phyloP scores from a whole-genome alignment of 106 monocot species.

The Platanthera zijinensis region DNA sequence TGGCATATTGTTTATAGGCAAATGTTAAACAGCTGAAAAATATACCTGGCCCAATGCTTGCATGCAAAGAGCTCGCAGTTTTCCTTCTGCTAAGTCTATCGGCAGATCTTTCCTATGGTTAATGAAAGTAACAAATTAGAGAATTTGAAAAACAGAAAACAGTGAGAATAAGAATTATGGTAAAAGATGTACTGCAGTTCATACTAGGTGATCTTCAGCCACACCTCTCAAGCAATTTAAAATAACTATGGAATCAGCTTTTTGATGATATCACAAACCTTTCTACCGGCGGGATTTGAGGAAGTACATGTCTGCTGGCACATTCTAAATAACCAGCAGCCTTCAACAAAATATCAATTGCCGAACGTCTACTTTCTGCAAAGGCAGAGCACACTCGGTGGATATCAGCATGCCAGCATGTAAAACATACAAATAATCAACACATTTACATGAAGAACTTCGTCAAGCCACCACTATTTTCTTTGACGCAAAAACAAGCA shows the following conservation, averaged over 20 bases:
- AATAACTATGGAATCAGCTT: background rate
- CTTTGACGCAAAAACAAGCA: background rate
- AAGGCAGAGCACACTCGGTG: background rate
- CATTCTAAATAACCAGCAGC: slow-evolving; percentile 79
- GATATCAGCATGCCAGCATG: background rate
- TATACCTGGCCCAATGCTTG: slow-evolving; percentile 81
- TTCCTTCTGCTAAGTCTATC: slow-evolving; percentile 59
- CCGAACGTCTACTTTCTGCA: slow-evolving; percentile 54
- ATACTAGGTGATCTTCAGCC: slow-evolving; percentile 1
- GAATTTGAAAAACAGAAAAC: background rate
- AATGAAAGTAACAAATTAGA: slow-evolving; percentile 1
- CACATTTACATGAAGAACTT: background rate
- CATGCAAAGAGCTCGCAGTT: slow-evolving; percentile 58
- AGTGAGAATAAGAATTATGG: background rate
- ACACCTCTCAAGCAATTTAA: background rate
- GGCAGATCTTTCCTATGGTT: slow-evolving; percentile 60
- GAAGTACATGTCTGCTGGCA: slow-evolving; percentile 49
- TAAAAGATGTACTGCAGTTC: background rate
- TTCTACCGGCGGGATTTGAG: slow-evolving; percentile 33
- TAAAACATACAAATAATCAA: background rate
- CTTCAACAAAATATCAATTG: slow-evolving; percentile 62
- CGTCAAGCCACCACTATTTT: background rate
- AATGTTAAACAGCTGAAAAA: background rate
- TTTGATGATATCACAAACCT: slow-evolving; percentile 33
- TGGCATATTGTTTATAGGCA: background rate